Base-by-base conservation (phyloP, 2,329 filamentous ascomycete species). In the Fusarium xyrophilum region DNA sequence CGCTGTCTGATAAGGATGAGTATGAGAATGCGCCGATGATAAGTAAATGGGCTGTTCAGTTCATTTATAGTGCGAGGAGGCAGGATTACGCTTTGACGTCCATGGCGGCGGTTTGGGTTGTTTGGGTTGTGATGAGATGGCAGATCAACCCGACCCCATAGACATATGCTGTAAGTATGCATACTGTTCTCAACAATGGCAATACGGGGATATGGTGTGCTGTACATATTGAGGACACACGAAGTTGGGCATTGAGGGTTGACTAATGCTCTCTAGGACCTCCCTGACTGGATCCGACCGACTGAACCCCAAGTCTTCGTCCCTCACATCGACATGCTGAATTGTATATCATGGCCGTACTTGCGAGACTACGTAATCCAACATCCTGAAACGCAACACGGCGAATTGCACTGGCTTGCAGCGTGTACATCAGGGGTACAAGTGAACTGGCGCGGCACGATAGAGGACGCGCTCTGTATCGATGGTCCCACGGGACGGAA, bases 1-100 rank as follows among this genome's bases (percentile, higher is more conserved):
- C 54, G 11, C 21, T 67, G 3, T 67, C 67, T 33, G 64, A 67
- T 27, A 56, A 60, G 36, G 21, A 21, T 2, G 65, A 64, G 40
- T 67, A 67, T 25, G 65, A 67, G 7, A 21, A 13, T 27, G 63
- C 50, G 9, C 11, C 53, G 2, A 60, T 67, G 65, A 64, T 67
- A 11, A 60, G 59, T 36, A 67, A 60, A 53, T 67, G 59, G 64
- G 63, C 64, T n/a, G 65, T 67, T 28, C 44, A 42, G n/a, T 68
- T 68, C 25, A 60, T 68, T 12, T 68, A 68, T 23, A 68, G 65
- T 17, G 33, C 59, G 2, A 43, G 46, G 3, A 39, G 25, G 5
- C 36, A 52, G 27, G 56, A 63, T 19, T 59, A 63, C 35, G 35
- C 28, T 7, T 67, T 68, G 14, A 67, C 48, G 8, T 63, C 44